These are phyloP conservation scores for Dendrostoma leiphaemia DNA, from an alignment of 2,329 filamentous ascomycete genomes.

Conservation along the genomic window DNA sequence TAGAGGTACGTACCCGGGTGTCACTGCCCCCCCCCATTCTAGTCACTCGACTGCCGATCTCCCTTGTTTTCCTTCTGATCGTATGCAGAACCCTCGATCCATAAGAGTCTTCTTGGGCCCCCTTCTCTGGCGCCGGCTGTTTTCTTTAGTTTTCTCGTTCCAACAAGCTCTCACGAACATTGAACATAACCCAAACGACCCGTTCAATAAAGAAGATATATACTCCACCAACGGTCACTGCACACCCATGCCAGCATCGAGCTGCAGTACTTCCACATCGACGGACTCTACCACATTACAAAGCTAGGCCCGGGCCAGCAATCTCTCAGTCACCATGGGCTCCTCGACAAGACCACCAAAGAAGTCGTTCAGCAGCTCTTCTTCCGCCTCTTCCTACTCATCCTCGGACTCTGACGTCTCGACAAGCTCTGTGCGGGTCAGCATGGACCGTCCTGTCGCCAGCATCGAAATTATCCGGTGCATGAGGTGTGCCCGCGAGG, in stretches of 20 bases:
- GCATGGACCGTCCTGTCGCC: conserved; percentile 51
- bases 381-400: conserved; percentile 33
- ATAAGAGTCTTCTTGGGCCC: conserved; percentile 17
- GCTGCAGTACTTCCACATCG: no score
- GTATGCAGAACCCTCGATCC: conserved; percentile 17
- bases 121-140: conserved; percentile 2
- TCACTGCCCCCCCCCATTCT: conserved; percentile 2
- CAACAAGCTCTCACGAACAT: background rate
- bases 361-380: conserved; percentile 37
- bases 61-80: conserved; percentile 5
- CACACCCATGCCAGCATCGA: no score
- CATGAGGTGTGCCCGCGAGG: conserved; percentile 58
- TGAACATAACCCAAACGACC: background rate
- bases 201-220: no score
- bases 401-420: conserved; percentile 44
- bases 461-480: conserved; percentile 61
- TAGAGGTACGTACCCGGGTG: conserved; percentile 9
- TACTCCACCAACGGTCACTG: no score
- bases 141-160: background rate
- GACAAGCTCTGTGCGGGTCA: conserved; percentile 36
- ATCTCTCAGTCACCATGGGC: conserved; percentile 25
- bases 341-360: conserved; percentile 33
- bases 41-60: conserved; percentile 15
- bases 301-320: conserved; percentile 3
- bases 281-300: background rate